Evolutionary conservation across 345 rosid genomes (phyloP).

Genomic region (Sisymbrium irio): DNA sequence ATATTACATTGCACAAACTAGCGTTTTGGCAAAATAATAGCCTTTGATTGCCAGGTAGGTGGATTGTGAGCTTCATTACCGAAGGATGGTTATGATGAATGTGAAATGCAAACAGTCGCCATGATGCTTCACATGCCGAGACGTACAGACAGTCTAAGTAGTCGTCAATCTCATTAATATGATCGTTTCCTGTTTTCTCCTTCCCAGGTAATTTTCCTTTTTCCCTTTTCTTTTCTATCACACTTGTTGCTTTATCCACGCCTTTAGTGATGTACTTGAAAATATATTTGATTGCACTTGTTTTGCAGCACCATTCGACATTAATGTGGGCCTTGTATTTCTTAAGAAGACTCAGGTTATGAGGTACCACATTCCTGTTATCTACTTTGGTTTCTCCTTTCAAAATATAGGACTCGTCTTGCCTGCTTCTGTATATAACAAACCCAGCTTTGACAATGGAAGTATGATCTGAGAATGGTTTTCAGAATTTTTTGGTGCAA

Average conservation of each 20-base stretch:
- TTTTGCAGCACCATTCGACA: neutral
- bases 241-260: neutral
- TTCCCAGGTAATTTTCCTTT: too few species aligned
- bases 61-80: neutral
- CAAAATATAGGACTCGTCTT: too few species aligned
- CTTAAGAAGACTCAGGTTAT: too few species aligned
- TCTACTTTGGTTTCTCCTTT: too few species aligned
- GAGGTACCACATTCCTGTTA: too few species aligned
- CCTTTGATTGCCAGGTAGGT: neutral
- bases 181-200: neutral
- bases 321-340: neutral
- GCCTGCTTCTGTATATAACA: too few species aligned
- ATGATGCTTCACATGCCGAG: neutral
- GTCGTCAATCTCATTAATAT: neutral
- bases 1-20: neutral
- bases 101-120: neutral
- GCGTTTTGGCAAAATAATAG: rapidly evolving
- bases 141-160: neutral
- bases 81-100: neutral
- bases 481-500: too few species aligned
- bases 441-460: too few species aligned
- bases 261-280: slow-evolving; percentile 4
- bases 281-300: neutral
- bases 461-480: too few species aligned
- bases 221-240: neutral